These are phyloP conservation scores for Septoria linicola DNA, from an alignment of 2,329 filamentous ascomycete genomes.

Conservation along the genomic window DNA sequence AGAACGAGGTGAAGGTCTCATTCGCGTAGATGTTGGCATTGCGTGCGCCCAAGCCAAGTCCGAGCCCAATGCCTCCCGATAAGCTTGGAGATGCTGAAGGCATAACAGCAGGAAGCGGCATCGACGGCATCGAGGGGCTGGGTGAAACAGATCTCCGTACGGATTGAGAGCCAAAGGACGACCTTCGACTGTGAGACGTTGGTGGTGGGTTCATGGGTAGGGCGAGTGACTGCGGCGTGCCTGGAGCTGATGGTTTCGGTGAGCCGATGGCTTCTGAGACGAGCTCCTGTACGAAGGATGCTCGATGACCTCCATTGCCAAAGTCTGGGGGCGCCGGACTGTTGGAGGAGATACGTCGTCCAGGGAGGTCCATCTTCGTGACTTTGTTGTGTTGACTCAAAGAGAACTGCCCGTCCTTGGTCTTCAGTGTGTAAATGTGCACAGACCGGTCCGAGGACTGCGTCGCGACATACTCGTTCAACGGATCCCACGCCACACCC, in stretches of 20 bases:
- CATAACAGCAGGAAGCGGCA: conserved; percentile 88
- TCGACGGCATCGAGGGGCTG: conserved; percentile 63
- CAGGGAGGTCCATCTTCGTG: conserved; percentile 89
- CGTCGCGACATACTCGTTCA: conserved; percentile 97
- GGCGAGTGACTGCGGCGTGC: conserved; percentile 84
- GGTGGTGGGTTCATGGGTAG: conserved; percentile 95
- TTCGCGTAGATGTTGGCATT: conserved; percentile 94
- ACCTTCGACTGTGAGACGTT: conserved; percentile 88
- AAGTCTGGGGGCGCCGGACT: conserved; percentile 90
- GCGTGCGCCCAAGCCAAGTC: conserved; percentile 56
- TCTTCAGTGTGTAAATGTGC: conserved; percentile 94
- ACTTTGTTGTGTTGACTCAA: conserved; percentile 76
- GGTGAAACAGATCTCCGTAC: conserved; percentile 80
- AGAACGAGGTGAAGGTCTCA: conserved; percentile 95
- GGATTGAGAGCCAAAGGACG: conserved; percentile 77
- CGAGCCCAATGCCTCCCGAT: conserved; percentile 52
- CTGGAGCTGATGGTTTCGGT: conserved; percentile 84
- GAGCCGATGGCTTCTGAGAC: conserved; percentile 66
- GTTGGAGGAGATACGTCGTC: conserved; percentile 82
- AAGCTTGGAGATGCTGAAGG: conserved; percentile 87
- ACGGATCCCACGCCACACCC: conserved; percentile 95
- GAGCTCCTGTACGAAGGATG: conserved; percentile 61
- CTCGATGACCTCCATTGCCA: conserved; percentile 50
- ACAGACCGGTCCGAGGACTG: conserved; percentile 98
- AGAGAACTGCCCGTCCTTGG: conserved; percentile 93